These are phyloP conservation scores for Trichosporon sp. DNA, from an alignment of 1,284 basidiomycete species.

Conservation along the genomic window DNA sequence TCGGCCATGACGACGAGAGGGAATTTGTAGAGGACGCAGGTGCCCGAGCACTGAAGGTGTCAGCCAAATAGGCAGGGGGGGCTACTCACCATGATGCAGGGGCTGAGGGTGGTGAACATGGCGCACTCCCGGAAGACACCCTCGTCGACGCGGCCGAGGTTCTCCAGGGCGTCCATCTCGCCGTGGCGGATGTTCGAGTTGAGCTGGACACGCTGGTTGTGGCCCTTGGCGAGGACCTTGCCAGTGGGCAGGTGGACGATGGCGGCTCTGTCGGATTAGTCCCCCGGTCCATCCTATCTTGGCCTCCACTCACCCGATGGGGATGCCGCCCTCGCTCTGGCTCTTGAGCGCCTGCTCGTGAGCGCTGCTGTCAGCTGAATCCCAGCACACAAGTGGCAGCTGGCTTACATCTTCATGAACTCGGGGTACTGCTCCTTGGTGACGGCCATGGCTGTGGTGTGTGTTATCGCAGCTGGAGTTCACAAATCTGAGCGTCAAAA, in stretches of 20 bases:
- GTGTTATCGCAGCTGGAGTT: neutral
- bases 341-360: constrained; percentile 31
- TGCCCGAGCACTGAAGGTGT: constrained; percentile 25
- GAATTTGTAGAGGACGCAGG: constrained; percentile 33
- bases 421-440: constrained; percentile 25
- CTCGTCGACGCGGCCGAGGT: constrained; percentile 31
- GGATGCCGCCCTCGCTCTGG: constrained; percentile 34
- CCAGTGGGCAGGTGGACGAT: constrained; percentile 37
- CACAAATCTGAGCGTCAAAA: neutral
- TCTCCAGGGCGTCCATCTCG: constrained; percentile 38
- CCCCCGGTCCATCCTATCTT: neutral
- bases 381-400: no score
- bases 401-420: constrained; percentile 29
- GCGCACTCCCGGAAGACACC: constrained; percentile 31
- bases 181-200: constrained; percentile 32
- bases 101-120: constrained; percentile 34
- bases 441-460: constrained; percentile 13
- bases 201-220: constrained; percentile 39
- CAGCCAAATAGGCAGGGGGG: constrained; percentile 6
- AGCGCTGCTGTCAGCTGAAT: constrained; percentile 19
- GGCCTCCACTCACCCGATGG: constrained; percentile 29
- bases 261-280: constrained; percentile 21
- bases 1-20: constrained; percentile 33
- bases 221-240: constrained; percentile 29
- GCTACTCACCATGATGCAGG: constrained; percentile 28